Conservation (phyloP, 805 yeast genomes). For the Barnettozyma vustinii region DNA sequence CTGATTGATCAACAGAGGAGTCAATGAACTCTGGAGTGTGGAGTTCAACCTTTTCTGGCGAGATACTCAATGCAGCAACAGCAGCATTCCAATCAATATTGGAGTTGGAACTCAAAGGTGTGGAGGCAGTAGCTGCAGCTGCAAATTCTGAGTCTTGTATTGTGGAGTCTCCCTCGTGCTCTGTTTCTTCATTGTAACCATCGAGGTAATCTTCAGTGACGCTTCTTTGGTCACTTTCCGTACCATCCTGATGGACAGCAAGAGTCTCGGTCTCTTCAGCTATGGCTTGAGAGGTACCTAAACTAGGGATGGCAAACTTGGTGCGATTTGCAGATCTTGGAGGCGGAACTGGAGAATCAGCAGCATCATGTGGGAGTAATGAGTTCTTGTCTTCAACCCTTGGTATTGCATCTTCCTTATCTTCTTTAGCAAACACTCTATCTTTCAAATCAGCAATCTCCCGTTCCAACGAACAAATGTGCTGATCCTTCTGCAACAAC, state of each 20-base stretch:
- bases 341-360: conserved; percentile 22
- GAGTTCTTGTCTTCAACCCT: not conserved
- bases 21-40: conserved; percentile 3
- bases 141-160: not conserved
- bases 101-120: conserved; percentile 10
- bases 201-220: conserved; percentile 1
- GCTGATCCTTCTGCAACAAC: conserved; percentile 13
- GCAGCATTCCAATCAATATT: conserved; percentile 24
- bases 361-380: not conserved
- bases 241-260: not conserved
- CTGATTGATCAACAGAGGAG: not conserved
- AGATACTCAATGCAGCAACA: conserved; percentile 12
- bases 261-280: not conserved
- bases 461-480: conserved; percentile 12
- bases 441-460: conserved; percentile 15
- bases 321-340: conserved; percentile 36
- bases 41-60: conserved; percentile 5
- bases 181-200: not conserved
- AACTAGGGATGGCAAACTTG: not conserved
- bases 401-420: not conserved
- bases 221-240: not conserved
- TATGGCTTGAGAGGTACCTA: not conserved
- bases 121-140: conserved; percentile 1
- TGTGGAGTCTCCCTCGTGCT: not conserved
- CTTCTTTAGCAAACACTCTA: conserved; percentile 2